Evolutionary conservation across 2,329 filamentous ascomycete species (phyloP).

Genomic region (Fonsecaea nubica): DNA sequence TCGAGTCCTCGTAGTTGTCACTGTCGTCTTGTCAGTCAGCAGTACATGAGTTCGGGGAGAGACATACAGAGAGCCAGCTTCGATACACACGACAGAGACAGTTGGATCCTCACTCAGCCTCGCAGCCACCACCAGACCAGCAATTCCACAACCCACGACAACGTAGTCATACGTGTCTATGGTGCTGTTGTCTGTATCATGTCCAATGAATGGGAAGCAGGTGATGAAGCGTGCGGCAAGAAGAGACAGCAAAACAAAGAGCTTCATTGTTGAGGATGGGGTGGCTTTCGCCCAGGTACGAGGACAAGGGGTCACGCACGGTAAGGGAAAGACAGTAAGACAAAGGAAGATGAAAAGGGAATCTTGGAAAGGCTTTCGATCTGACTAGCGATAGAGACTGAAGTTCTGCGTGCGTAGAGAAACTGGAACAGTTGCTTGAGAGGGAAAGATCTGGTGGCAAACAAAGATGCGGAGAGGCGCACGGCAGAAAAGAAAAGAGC

Average conservation of each 20-base stretch:
- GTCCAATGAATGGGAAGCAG: background rate
- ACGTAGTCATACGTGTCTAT: conserved; percentile 42
- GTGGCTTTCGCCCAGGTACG: background rate
- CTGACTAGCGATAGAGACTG: background rate
- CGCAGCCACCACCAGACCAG: conserved; percentile 43
- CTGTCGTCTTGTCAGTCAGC: conserved; percentile 28
- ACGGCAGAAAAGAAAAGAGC: conserved; percentile 10
- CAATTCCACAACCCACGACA: conserved; percentile 44
- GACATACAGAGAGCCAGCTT: conserved; percentile 36
- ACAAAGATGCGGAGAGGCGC: conserved; percentile 7
- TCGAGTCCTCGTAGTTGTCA: conserved; percentile 42
- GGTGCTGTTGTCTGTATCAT: background rate
- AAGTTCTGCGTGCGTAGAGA: background rate
- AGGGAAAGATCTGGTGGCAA: background rate
- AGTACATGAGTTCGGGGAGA: background rate
- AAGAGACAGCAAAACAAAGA: background rate
- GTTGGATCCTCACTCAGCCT: conserved; percentile 41
- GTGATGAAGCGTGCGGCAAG: background rate
- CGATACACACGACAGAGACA: conserved; percentile 43
- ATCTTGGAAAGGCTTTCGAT: background rate
- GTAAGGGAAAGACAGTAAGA: background rate
- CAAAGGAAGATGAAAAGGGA: background rate
- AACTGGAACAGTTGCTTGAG: background rate
- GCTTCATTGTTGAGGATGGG: conserved; percentile 2
- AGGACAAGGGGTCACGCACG: background rate